Evolutionary conservation across 805 yeast genomes (phyloP).

Genomic region (Saccharomycopsis sp.): DNA sequence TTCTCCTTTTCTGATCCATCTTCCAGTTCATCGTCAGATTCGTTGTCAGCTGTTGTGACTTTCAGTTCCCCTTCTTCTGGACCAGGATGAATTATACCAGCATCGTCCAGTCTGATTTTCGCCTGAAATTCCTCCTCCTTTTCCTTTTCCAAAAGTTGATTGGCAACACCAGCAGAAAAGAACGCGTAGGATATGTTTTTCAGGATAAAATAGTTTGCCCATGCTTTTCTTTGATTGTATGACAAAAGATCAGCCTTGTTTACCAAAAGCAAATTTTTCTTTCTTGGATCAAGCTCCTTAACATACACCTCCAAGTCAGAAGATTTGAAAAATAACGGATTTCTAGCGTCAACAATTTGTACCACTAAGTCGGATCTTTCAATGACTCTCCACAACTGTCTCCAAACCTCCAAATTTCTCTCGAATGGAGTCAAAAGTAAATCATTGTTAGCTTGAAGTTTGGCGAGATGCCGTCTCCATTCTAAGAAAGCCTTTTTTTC

Average conservation of each 20-base stretch:
- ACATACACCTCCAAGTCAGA: conserved; percentile 83
- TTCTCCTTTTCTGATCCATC: neutral
- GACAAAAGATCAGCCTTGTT: conserved; percentile 91
- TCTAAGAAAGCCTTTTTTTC: conserved; percentile 88
- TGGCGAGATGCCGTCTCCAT: conserved; percentile 90
- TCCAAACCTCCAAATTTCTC: conserved; percentile 96
- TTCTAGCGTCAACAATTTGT: conserved; percentile 96
- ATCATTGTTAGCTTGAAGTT: conserved; percentile 72
- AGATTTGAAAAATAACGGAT: conserved; percentile 85
- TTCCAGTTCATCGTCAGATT: no score
- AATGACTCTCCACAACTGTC: conserved; percentile 95
- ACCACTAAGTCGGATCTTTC: conserved; percentile 92
- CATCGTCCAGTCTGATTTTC: neutral
- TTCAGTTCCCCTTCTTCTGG: conserved; percentile 30
- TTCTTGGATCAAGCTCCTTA: conserved; percentile 63
- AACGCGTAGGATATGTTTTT: conserved; percentile 77
- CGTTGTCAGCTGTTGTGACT: conserved; percentile 25
- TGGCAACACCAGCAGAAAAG: conserved; percentile 86
- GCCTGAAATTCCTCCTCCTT: conserved; percentile 35
- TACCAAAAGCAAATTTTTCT: conserved; percentile 74
- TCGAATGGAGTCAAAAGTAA: conserved; percentile 91
- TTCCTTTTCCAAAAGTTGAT: conserved; percentile 63
- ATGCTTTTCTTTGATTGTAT: conserved; percentile 63
- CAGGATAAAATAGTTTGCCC: conserved; percentile 79
- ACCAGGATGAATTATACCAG: neutral